phyloP scores from a whole-genome alignment of 306 rosid genomes.

The Amphicarpaea edgeworthii region DNA sequence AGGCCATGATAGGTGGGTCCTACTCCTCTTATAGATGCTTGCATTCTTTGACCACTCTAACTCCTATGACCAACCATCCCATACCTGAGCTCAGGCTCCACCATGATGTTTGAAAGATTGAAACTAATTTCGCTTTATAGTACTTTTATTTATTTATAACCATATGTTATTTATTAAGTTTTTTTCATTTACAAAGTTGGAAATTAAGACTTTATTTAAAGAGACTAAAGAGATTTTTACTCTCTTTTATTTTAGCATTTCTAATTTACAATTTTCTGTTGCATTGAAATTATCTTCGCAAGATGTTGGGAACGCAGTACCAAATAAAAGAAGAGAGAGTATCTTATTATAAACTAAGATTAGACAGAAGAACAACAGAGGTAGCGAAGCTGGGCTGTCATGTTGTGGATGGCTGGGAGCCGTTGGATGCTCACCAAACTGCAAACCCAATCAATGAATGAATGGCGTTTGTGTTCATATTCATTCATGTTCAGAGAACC shows the following conservation, averaged over 20 bases:
- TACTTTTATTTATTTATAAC: too few species aligned
- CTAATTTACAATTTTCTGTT: background rate
- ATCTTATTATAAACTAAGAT: background rate
- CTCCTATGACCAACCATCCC: conserved; percentile 5
- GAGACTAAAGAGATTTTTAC: too few species aligned
- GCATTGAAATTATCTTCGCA: background rate
- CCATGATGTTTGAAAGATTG: background rate
- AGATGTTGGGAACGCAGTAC: background rate
- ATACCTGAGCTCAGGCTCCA: background rate
- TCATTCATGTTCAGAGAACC: conserved; percentile 29
- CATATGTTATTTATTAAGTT: too few species aligned
- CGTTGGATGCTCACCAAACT: conserved; percentile 53
- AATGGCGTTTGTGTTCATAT: too few species aligned
- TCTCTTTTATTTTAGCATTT: too few species aligned
- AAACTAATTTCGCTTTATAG: background rate
- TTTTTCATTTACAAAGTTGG: too few species aligned
- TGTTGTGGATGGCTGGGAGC: conserved; percentile 44
- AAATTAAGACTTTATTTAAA: too few species aligned
- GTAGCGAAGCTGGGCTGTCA: conserved; percentile 33
- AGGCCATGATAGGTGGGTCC: conserved; percentile 22
- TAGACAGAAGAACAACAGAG: conserved; percentile 20
- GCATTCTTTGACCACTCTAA: background rate
- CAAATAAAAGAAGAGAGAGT: background rate
- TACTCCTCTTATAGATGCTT: background rate
- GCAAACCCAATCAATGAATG: conserved; percentile 22